phyloP scores from a whole-genome alignment of 179 eudicot genomes.

The Carnegiea gigantea region DNA sequence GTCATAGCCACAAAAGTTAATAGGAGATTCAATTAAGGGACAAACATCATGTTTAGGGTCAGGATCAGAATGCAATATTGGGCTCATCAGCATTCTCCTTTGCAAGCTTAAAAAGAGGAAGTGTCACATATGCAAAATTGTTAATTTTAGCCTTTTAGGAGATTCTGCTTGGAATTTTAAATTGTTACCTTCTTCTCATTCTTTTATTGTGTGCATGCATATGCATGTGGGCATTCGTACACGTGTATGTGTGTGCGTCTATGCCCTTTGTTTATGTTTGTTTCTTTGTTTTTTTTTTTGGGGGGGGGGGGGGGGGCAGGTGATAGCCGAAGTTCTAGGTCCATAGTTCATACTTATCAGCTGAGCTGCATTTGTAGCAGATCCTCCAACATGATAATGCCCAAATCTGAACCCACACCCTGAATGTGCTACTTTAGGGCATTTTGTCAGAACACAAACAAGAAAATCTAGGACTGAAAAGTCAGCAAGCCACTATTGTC shows the following conservation, averaged over 20 bases:
- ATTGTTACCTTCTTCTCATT: too few relatives aligned
- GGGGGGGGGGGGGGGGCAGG: too few relatives aligned
- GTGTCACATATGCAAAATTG: too few relatives aligned
- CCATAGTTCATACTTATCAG: conserved; percentile 27
- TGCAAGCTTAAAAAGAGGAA: neutral
- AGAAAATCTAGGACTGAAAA: conserved; percentile 1
- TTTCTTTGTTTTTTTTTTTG: too few relatives aligned
- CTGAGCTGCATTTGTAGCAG: conserved; percentile 37
- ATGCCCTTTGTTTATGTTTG: too few relatives aligned
- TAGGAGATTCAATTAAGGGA: too few relatives aligned
- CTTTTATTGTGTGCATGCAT: neutral
- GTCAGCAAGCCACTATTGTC: too few relatives aligned
- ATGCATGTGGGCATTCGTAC: neutral
- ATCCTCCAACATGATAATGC: conserved; percentile 32
- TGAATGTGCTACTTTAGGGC: conserved; percentile 43
- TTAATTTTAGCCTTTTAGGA: too few relatives aligned
- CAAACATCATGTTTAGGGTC: neutral
- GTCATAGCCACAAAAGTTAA: too few relatives aligned
- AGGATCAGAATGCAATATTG: neutral
- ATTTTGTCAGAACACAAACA: conserved; percentile 9
- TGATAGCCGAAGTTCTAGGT: neutral
- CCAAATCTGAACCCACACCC: conserved; percentile 39
- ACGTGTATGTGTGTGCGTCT: too few relatives aligned
- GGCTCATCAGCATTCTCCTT: neutral
- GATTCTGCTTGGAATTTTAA: too few relatives aligned